Base-by-base conservation (phyloP, 179 eudicot genomes). In the Sideroxylon spinosum region DNA sequence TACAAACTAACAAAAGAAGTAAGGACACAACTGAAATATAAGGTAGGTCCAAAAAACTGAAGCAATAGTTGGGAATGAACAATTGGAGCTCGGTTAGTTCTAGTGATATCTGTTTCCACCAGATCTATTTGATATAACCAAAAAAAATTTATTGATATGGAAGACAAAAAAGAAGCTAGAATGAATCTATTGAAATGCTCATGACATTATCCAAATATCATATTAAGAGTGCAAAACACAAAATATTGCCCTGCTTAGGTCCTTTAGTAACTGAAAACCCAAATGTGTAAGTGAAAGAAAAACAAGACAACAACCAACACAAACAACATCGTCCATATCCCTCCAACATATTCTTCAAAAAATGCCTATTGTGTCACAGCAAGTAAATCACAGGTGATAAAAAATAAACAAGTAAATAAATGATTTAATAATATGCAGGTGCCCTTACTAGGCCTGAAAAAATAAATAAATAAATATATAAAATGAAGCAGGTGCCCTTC, bases 31-130 rank as follows among this genome's bases (percentile, higher is more conserved):
- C 56, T 44, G 32, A 61, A 44, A 75, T 44, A 19, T 75, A 20
- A 72, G 0, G 37, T 8, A 73, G 26, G 17, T 73, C 44, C 75
- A 50, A 52, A n/a, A 52, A 67, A 22, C 53, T 29, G 14, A 48
- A 11, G 46, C 29, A 56, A 16, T 29, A 4, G 7, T 16, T 11
- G 46, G 22, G 12, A 22, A 7, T 4, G 16, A 75, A 75, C 10
- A 25, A 61, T 59, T 9, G n/a, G 46, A 60, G 63, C 32, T 48
- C n/a, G 23, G 69, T 57, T 48, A 57, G 44, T 29, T 22, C 57
- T 11, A 60, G 68, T 20, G 20, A 69, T 57, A 20, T 60, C 26
- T 23, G 17, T 78, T 78, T 61, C 77, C 64, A 60, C 76, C 61
- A 11, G 52, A 73, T 56, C 63, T 16, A 73, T 57, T 72, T 11